Evolutionary conservation across 768 basidiomycete genomes (phyloP), one percentile per base, ranked within the genome.

Genomic region (Leccinum arenicola): DNA sequence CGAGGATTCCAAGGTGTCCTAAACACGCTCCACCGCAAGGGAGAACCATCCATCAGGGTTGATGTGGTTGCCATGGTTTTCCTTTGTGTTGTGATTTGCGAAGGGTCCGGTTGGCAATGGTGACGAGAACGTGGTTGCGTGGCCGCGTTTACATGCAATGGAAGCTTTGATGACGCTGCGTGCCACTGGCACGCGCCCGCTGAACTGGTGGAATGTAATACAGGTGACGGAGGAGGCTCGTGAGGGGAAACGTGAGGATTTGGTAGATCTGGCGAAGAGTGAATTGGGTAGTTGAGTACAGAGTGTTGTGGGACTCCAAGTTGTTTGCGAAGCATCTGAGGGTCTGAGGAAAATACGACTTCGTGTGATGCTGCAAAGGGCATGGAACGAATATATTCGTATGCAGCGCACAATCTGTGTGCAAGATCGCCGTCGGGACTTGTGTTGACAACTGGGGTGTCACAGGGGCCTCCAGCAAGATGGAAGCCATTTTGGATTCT

Each of bases 221-320:
- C 33, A 12, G 45, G 40, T 35, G 62, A 55, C 25, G 19, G 45
- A 15, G 54, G n/a, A 19, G 54, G 21, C 15, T 52, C 45, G 15
- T 3, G 23, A 35, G 56, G 52, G 36, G 52, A 43, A 10, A 33
- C 35, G 29, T 74, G 59, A 8, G 70, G 70, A 55, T 71, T 71
- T 31, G 70, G 70, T 15, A 72, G 47, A 43, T 61, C 63, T 35
- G 50, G 63, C 25, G 60, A 62, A 51, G 57, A 67, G 14, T 54
- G 40, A 9, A 51, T 29, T 4, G 66, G 60, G 31, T 66, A 49
- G 48, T 71, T 72, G 19, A 66, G 47, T 33, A 73, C 70, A 17
- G 70, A 71, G 49, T 71, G 72, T 27, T 73, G 72, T 19, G 72
- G 63, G 8, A 71, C 60, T 33, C 70, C 72, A 27, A 73, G 60